These are phyloP conservation scores for Coix lacrymajobi DNA, from an alignment of 176 grass and related monocot genomes.

Conservation along the genomic window DNA sequence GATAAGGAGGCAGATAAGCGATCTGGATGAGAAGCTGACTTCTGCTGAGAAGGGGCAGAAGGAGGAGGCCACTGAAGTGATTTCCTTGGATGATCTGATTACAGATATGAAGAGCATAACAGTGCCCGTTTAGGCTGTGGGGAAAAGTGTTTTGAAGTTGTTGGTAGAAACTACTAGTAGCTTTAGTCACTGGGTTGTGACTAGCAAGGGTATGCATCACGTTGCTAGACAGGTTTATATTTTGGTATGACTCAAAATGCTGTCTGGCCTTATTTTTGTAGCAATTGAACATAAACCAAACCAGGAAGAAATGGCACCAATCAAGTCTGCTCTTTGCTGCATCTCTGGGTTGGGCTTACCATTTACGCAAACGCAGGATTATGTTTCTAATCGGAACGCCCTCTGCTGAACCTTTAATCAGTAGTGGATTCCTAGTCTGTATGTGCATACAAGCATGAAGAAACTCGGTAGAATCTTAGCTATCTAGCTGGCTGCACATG, in stretches of 20 bases:
- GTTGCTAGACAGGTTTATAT: background rate
- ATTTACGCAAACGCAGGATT: background rate
- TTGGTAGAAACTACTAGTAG: background rate
- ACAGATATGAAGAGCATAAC: slow-evolving; percentile 13
- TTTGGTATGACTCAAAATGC: background rate
- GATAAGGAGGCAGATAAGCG: slow-evolving; percentile 52
- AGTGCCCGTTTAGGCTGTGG: slow-evolving; percentile 1
- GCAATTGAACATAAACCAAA: background rate
- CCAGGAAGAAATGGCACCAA: background rate
- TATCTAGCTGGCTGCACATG: background rate
- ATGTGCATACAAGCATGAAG: too few relatives aligned
- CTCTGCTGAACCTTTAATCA: background rate
- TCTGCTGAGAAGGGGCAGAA: background rate
- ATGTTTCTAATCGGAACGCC: background rate
- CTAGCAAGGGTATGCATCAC: background rate
- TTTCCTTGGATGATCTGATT: slow-evolving; percentile 45
- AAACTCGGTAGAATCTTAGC: background rate
- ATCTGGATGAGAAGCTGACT: slow-evolving; percentile 46
- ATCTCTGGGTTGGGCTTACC: background rate
- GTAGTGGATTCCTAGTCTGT: background rate
- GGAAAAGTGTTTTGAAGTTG: background rate
- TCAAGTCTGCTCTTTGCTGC: background rate
- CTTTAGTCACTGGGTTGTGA: slow-evolving; percentile 22
- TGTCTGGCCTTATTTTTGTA: background rate
- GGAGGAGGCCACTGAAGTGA: slow-evolving; percentile 21